Percentiles rank a stretch among this genome's conserved stretches.
These are phyloP conservation scores for Hemileccinum rubropunctum DNA, from an alignment of 768 basidiomycete genomes.

Conservation along the genomic window DNA sequence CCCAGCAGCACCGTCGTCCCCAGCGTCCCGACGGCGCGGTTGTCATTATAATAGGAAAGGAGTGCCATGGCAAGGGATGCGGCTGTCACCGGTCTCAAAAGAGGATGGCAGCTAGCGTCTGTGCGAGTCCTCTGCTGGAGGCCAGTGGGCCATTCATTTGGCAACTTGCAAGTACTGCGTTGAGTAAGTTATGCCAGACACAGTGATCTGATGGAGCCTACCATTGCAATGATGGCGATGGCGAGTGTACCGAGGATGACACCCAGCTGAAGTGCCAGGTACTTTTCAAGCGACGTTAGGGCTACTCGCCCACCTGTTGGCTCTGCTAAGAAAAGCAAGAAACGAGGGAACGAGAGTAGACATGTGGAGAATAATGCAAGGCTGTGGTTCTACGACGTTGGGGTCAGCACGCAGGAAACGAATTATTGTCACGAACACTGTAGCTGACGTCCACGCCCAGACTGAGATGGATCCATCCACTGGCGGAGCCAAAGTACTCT, in stretches of 20 bases:
- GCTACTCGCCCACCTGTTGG: constrained; percentile 38
- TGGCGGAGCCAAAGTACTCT: not conserved
- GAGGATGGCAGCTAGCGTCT: constrained; percentile 48
- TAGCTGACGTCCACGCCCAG: constrained; percentile 41
- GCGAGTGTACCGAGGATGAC: constrained; percentile 57
- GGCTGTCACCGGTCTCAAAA: constrained; percentile 58
- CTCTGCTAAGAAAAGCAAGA: constrained; percentile 66
- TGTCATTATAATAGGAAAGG: constrained; percentile 68
- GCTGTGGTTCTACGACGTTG: constrained; percentile 19
- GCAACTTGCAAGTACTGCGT: constrained; percentile 35
- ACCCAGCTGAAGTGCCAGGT: constrained; percentile 65
- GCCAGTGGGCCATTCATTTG: constrained; percentile 37
- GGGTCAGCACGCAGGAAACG: not conserved
- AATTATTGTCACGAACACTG: constrained; percentile 22
- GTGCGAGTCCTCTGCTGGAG: constrained; percentile 28
- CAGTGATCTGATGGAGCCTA: constrained; percentile 23
- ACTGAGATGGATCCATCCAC: constrained; percentile 28
- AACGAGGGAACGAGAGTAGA: constrained; percentile 54
- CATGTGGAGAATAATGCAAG: constrained; percentile 34
- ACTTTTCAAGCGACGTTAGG: constrained; percentile 67
- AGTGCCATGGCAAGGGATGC: constrained; percentile 56
- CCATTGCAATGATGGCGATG: constrained; percentile 57
- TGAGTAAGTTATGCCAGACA: constrained; percentile 1
- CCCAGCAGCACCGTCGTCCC: constrained; percentile 49
- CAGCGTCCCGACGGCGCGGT: constrained; percentile 53